Conservation (phyloP, 75 land plant species). For the Selaginella tamariscina region DNA sequence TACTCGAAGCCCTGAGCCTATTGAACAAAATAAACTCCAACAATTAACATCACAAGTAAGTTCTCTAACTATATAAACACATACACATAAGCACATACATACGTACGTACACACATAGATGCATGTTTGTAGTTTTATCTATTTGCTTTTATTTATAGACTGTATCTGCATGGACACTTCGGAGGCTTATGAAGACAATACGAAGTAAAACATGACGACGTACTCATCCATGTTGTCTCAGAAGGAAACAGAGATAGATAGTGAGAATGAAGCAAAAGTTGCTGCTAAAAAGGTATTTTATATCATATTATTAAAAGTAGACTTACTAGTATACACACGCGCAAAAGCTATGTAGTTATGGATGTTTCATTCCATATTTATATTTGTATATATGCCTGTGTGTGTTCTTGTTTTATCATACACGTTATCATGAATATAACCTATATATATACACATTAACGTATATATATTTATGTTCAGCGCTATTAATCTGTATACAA, state of each 20-base stretch:
- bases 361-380: no score
- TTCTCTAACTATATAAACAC: background rate
- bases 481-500: no score
- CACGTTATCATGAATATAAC: no score
- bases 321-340: no score
- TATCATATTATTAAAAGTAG: constrained; percentile 10
- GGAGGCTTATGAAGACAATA: constrained; percentile 23
- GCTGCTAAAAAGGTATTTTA: constrained; percentile 26
- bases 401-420: no score
- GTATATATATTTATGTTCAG: no score
- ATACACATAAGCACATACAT: background rate
- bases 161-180: constrained; percentile 29
- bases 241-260: constrained; percentile 21
- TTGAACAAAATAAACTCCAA: constrained; percentile 24
- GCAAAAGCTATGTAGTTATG: no score
- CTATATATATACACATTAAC: no score
- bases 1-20: constrained; percentile 10
- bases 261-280: constrained; percentile 18
- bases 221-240: constrained; percentile 21
- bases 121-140: background rate
- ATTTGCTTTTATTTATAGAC: constrained; percentile 12
- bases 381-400: no score
- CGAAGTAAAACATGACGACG: constrained; percentile 22
- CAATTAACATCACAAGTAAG: constrained; percentile 27
- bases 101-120: background rate